Percentiles rank a stretch among this genome's conserved stretches.
phyloP scores from a whole-genome alignment of 2,329 filamentous ascomycete species.

The Xylariaceae sp. region DNA sequence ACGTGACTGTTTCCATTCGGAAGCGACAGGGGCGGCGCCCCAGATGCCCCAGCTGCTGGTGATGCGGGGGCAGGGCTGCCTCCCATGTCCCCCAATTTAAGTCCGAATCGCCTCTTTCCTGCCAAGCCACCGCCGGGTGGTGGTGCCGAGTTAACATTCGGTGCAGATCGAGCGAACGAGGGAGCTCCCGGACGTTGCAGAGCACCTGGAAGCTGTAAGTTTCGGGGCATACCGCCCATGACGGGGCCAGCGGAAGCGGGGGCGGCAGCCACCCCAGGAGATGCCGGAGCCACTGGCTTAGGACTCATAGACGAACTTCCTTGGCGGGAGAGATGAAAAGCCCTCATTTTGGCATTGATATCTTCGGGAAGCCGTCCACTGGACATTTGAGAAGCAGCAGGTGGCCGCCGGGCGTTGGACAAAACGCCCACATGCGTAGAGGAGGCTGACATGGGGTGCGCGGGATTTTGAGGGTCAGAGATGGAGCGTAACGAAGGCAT shows the following conservation, averaged over 20 bases:
- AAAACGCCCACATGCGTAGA: constrained; percentile 80
- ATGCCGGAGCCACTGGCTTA: constrained; percentile 25
- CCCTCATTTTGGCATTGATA: constrained; percentile 43
- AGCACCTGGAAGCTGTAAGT: constrained; percentile 38
- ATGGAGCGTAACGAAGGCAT: constrained; percentile 56
- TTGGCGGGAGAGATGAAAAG: constrained; percentile 42
- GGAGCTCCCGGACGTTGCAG: constrained; percentile 43
- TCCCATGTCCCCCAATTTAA: constrained; percentile 56
- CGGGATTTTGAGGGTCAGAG: constrained; percentile 50
- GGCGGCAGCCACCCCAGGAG: constrained; percentile 24
- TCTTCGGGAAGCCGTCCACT: constrained; percentile 38
- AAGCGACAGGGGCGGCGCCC: constrained; percentile 28
- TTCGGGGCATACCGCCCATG: constrained; percentile 34
- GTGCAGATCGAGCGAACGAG: constrained; percentile 50
- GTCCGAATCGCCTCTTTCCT: constrained; percentile 56
- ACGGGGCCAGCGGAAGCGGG: constrained; percentile 23
- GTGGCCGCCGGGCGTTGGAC: constrained; percentile 57
- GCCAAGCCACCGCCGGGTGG: constrained; percentile 41
- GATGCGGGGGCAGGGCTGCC: constrained; percentile 35
- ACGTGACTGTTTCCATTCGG: constrained; percentile 34
- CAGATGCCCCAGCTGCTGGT: constrained; percentile 29
- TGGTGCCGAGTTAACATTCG: constrained; percentile 25
- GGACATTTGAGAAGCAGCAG: constrained; percentile 36
- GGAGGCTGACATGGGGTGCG: constrained; percentile 63
- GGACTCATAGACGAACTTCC: constrained; percentile 30